Conservation (phyloP, 108 stramenopile genomes). For the Chaetoceros tenuissimus region DNA sequence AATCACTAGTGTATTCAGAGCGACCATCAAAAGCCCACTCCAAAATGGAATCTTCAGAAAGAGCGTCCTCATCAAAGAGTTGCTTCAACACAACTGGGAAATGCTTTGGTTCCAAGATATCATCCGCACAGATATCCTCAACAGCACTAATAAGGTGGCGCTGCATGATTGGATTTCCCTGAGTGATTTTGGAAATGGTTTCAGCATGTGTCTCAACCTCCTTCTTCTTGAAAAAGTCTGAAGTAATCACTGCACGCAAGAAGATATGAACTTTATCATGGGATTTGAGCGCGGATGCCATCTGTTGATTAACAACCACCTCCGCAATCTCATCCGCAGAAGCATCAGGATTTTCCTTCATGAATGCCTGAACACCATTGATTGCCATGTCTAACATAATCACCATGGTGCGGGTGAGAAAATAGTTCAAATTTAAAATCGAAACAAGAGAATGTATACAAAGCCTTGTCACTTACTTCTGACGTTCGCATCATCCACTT, state of each 20-base stretch:
- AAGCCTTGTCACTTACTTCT: slow-evolving; percentile 36
- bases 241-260: slow-evolving; percentile 61
- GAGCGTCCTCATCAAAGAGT: slow-evolving; percentile 81
- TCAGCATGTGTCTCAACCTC: slow-evolving; percentile 60
- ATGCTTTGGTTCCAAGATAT: slow-evolving; percentile 56
- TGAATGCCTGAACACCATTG: slow-evolving; percentile 64
- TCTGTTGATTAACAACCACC: slow-evolving; percentile 82
- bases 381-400: slow-evolving; percentile 57
- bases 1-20: slow-evolving; percentile 58
- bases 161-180: slow-evolving; percentile 69
- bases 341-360: slow-evolving; percentile 66
- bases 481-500: slow-evolving; percentile 74
- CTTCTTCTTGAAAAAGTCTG: slow-evolving; percentile 79
- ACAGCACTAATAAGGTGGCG: slow-evolving; percentile 77
- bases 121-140: slow-evolving; percentile 59
- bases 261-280: slow-evolving; percentile 83
- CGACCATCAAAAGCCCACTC: slow-evolving; percentile 87
- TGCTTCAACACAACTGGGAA: slow-evolving; percentile 88
- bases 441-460: neutral
- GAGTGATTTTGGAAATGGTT: slow-evolving; percentile 49
- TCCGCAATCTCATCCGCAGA: slow-evolving; percentile 54
- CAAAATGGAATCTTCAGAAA: slow-evolving; percentile 85
- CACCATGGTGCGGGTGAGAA: neutral
- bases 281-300: slow-evolving; percentile 89
- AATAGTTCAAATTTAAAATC: neutral